Evolutionary conservation across 495 filamentous ascomycete species (phyloP).

Genomic region (Penicillium ochrochloron): DNA sequence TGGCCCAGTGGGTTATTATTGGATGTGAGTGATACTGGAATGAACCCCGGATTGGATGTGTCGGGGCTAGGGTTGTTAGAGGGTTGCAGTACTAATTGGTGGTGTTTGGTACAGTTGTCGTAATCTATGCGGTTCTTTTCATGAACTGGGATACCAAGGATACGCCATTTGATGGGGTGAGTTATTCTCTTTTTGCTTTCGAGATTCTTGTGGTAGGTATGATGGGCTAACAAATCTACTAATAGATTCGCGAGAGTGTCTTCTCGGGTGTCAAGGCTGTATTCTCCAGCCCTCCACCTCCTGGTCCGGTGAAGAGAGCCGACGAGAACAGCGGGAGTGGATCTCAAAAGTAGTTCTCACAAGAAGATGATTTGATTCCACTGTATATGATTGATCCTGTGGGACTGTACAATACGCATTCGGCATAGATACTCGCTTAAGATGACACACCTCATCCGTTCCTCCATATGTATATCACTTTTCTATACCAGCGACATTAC

Average conservation of each 20-base stretch:
- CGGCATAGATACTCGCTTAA: neutral
- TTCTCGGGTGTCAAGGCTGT: slow-evolving; percentile 40
- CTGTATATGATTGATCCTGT: slow-evolving; percentile 15
- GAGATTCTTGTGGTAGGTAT: neutral
- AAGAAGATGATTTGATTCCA: neutral
- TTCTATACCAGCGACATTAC: neutral
- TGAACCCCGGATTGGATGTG: neutral
- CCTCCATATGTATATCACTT: neutral
- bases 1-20: slow-evolving; percentile 71
- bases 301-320: slow-evolving; percentile 32
- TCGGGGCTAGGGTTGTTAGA: neutral
- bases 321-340: slow-evolving; percentile 24
- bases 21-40: slow-evolving; percentile 55
- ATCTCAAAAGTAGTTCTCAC: slow-evolving; percentile 6
- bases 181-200: slow-evolving; percentile 17
- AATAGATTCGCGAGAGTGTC: slow-evolving; percentile 45
- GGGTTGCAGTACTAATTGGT: slow-evolving; percentile 15
- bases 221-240: neutral
- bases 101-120: slow-evolving; percentile 55
- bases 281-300: slow-evolving; percentile 44
- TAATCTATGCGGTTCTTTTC: slow-evolving; percentile 75
- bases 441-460: neutral
- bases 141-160: slow-evolving; percentile 72
- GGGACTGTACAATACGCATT: slow-evolving; percentile 17
- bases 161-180: slow-evolving; percentile 63